These are phyloP conservation scores for Pleurotus tuber-regium DNA, from an alignment of 768 basidiomycete species.

Conservation along the genomic window DNA sequence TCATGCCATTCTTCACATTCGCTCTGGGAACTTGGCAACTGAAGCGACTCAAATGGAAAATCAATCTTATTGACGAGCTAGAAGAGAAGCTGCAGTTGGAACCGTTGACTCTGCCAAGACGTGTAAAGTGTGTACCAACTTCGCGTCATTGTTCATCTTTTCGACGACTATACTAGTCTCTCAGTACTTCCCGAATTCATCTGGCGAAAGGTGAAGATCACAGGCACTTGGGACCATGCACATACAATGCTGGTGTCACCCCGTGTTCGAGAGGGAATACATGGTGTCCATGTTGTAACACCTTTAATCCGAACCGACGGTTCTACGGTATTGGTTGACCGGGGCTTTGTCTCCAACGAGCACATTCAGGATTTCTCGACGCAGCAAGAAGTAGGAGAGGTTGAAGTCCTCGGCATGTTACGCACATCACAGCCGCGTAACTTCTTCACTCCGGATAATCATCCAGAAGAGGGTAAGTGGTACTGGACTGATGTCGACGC, in stretches of 20 bases:
- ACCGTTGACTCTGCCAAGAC: slow-evolving; percentile 75
- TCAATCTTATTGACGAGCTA: slow-evolving; percentile 88
- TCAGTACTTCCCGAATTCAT: slow-evolving; percentile 83
- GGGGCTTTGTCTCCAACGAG: slow-evolving; percentile 81
- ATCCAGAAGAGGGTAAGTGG: slow-evolving; percentile 78
- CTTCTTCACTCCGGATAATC: slow-evolving; percentile 86
- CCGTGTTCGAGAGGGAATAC: slow-evolving; percentile 82
- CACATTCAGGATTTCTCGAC: slow-evolving; percentile 27
- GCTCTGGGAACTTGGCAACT: slow-evolving; percentile 93
- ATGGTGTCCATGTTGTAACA: slow-evolving; percentile 86
- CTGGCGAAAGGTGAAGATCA: slow-evolving; percentile 79
- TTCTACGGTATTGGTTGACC: slow-evolving; percentile 86
- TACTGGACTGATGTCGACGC: slow-evolving; percentile 85
- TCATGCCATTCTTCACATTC: slow-evolving; percentile 89
- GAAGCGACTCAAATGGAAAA: slow-evolving; percentile 91
- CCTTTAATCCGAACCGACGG: slow-evolving; percentile 80
- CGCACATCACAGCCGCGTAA: slow-evolving; percentile 73
- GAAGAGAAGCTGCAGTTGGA: slow-evolving; percentile 83
- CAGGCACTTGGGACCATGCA: slow-evolving; percentile 76
- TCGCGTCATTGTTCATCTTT: slow-evolving; percentile 17
- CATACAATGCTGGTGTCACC: slow-evolving; percentile 83
- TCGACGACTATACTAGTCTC: slow-evolving; percentile 38
- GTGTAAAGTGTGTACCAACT: slow-evolving; percentile 71
- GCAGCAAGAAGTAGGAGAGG: slow-evolving; percentile 47
- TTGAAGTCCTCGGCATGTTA: slow-evolving; percentile 85